Conservation (phyloP, 2,329 filamentous ascomycete species). For the Colletotrichum incanum region DNA sequence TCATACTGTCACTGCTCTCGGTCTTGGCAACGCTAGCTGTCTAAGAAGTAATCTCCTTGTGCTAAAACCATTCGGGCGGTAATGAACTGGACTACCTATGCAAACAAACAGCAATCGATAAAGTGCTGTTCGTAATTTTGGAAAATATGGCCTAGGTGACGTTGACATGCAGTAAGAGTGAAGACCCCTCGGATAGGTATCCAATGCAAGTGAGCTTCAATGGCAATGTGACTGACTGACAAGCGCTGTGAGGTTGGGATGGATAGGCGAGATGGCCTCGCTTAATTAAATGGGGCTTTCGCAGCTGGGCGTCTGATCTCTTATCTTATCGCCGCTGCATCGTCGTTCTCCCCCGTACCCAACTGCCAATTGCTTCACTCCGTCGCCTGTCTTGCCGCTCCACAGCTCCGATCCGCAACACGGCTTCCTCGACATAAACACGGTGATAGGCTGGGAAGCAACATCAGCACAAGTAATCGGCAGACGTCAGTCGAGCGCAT, state of each 20-base stretch:
- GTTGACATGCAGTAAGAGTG: not conserved
- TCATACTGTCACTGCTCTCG: not conserved
- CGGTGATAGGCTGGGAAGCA: conserved; percentile 29
- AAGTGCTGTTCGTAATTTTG: not conserved
- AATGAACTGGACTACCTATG: too few relatives aligned
- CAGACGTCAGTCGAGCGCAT: not conserved
- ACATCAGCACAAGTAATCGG: not conserved
- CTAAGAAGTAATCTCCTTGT: too few relatives aligned
- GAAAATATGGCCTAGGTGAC: not conserved
- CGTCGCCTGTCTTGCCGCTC: conserved; percentile 25
- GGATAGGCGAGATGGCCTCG: conserved; percentile 21
- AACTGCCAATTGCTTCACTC: conserved; percentile 39
- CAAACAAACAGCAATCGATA: not conserved
- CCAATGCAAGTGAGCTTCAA: not conserved
- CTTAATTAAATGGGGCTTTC: conserved; percentile 26
- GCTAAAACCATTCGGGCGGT: not conserved
- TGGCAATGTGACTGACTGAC: conserved; percentile 2
- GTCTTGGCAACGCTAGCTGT: too few relatives aligned
- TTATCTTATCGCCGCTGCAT: conserved; percentile 39
- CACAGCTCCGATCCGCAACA: conserved; percentile 33
- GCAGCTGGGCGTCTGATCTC: not conserved
- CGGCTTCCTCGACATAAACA: conserved; percentile 18
- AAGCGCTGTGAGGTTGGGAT: conserved; percentile 1
- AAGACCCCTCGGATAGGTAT: not conserved
- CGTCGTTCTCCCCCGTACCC: conserved; percentile 27